Base-by-base conservation (phyloP, 2,329 filamentous ascomycete species). In the Rhexocercosporidium sp. region DNA sequence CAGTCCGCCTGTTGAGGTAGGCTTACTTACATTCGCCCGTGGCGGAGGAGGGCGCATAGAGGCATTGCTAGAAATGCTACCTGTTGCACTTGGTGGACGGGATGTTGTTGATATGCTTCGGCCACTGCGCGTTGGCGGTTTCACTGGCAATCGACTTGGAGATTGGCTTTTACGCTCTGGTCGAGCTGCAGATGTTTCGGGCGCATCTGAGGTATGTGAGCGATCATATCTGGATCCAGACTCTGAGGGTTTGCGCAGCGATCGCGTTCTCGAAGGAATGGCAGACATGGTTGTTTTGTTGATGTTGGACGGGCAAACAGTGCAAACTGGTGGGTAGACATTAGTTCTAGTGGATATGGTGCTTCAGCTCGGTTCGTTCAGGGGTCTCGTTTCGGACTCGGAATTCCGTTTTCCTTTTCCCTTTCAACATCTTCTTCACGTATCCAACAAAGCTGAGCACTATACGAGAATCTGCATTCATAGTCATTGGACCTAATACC, bases 91-190 rank as follows among this genome's bases (percentile, higher is more conserved):
- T 6, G 73, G 64, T 31, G 74, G 72, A 56, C 74, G 66, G 8
- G 61, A 66, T 27, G 70, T 65, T 59, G 70, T 68, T 60, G 71
- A 69, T 29, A 63, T 66, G 20, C 69, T 72, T 62, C 75, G 68
- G 16, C 73, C 69, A 2, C 51, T 59, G 41, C 66, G 66, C 22
- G 66, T 65, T 18, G 61, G 51, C 29, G 72, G 72, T 63, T 72
- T 75, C 49, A 75, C 69, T 12, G 76, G 76, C 31, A 78, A 70
- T 65, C 75, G 72, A 70, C 75, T 77, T 44, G 76, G 75, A 54
- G 76, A 77, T 63, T 73, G 71, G 66, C 63, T 71, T 7, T 27
- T 66, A 29, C 68, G 70, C 34, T 69, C 66, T 54, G 64, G 44
- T 44, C 65, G 61, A 8, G 34, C 44, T 22, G 51, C 25, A 41